Evolutionary conservation across 2,329 filamentous ascomycete species (phyloP), one percentile per base, ranked within the genome.

Genomic region (Knoxdaviesia proteae): DNA sequence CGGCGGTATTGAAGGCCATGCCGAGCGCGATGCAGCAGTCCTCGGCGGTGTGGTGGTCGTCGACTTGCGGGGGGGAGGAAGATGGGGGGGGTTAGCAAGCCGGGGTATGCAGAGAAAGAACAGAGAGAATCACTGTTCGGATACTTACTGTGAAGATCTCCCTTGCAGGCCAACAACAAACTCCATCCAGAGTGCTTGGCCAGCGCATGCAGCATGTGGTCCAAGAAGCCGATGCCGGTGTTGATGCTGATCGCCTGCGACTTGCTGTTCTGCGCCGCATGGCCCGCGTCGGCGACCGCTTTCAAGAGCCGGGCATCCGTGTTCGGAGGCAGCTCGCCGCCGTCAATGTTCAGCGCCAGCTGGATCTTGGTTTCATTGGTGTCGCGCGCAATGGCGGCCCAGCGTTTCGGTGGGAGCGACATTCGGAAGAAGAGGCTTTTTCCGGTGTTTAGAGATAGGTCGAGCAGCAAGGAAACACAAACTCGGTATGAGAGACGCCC

Each of bases 361-460:
- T 90, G 78, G 60, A 98, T 93, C 59, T 92, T 94, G 57, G 90
- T 98, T 67, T 98, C 90, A 65, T 96, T 96, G 55, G 90, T 98
- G 61, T 88, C 80, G 58, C 90, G 84, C 49, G 80, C 77, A 52
- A 96, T 65, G 43, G 78, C 74, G 41, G 84, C 77, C 59, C 79
- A 84, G 56, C 88, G 81, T 20, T 20, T 20, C 20, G 20, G 20
- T 20, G 38, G 61, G 55, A 42, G 53, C 44, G 33, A 20, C 20
- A 20, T 20, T 20, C 20, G 20, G 20, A 44, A 33, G 49, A 44
- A 38, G 53, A 39, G 38, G 54, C 48, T 54, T 56, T 57, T 40
- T 31, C 34, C 7, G 29, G 5, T 31, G 10, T 35, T 40, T 6
- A 38, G 40, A 31, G 38, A 29, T 7, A 10, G 38, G 30, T 39